These are phyloP conservation scores for Acanthamoeba sp. DNA, from an alignment of 208 protist genomes.

Conservation along the genomic window DNA sequence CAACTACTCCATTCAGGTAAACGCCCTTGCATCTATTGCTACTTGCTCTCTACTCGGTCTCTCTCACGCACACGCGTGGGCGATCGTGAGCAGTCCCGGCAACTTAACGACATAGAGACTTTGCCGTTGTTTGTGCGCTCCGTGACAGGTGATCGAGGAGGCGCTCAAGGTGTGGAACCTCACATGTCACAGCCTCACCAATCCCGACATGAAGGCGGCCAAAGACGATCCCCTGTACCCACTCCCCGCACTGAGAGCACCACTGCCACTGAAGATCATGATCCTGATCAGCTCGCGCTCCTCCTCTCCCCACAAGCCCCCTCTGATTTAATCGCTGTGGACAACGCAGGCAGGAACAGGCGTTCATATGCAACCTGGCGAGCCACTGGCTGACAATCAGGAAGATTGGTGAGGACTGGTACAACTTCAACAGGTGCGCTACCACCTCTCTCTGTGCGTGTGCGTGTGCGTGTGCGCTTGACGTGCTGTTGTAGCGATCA, in stretches of 20 bases:
- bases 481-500: neutral
- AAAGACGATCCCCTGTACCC: conserved; percentile 69
- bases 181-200: conserved; percentile 25
- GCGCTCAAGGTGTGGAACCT: conserved; percentile 77
- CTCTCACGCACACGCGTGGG: too few species aligned
- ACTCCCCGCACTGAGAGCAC: too few species aligned
- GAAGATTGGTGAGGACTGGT: conserved; percentile 67
- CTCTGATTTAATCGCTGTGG: too few species aligned
- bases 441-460: neutral
- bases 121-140: too few species aligned
- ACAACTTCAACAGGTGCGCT: conserved; percentile 74
- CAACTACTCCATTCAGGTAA: conserved; percentile 67
- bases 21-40: too few species aligned
- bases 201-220: conserved; percentile 63
- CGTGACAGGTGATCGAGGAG: conserved; percentile 66
- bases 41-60: too few species aligned
- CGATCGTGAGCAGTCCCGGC: too few species aligned
- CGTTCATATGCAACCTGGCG: conserved; percentile 71
- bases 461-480: neutral
- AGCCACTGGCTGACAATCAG: conserved; percentile 75
- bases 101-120: too few species aligned
- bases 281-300: neutral
- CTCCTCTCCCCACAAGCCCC: too few species aligned
- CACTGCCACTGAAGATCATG: neutral
- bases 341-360: conserved; percentile 51